phyloP scores from a whole-genome alignment of 2,329 filamentous ascomycete genomes.

The Dendrostoma leiphaemia region DNA sequence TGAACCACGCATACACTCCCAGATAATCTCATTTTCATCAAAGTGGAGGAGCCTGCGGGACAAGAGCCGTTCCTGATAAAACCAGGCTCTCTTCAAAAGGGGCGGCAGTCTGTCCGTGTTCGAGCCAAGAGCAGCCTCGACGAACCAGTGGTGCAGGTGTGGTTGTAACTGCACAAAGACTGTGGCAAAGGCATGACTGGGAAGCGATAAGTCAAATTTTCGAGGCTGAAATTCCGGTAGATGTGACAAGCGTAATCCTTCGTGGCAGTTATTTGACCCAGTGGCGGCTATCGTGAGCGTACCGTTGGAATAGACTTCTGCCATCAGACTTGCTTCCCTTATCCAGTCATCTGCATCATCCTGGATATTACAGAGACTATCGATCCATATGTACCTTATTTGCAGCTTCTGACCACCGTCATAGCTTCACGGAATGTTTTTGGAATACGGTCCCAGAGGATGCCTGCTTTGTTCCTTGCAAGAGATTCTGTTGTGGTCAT shows the following conservation, averaged over 20 bases:
- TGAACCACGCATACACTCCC: too few species aligned
- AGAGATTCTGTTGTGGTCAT: not conserved
- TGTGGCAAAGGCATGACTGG: not conserved
- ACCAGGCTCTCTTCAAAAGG: too few species aligned
- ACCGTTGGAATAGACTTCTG: not conserved
- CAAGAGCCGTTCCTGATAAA: too few species aligned
- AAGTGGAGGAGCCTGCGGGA: too few species aligned
- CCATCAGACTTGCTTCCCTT: not conserved
- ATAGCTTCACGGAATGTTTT: not conserved
- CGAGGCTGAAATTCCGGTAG: not conserved
- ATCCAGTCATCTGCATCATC: not conserved
- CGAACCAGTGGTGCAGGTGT: too few species aligned
- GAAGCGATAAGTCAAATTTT: not conserved
- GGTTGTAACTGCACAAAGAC: too few species aligned
- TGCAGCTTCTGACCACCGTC: not conserved
- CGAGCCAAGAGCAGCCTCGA: too few species aligned
- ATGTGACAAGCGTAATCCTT: too few species aligned
- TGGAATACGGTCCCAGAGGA: not conserved
- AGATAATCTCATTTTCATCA: too few species aligned
- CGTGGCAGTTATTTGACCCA: not conserved
- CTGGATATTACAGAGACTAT: constrained; percentile 1
- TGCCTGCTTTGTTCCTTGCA: not conserved
- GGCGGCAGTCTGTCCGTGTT: too few species aligned
- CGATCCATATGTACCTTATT: not conserved
- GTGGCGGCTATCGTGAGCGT: not conserved